These are phyloP conservation scores for Podila minutissima DNA, from an alignment of 192 early-diverging fungal genomes.

Conservation along the genomic window DNA sequence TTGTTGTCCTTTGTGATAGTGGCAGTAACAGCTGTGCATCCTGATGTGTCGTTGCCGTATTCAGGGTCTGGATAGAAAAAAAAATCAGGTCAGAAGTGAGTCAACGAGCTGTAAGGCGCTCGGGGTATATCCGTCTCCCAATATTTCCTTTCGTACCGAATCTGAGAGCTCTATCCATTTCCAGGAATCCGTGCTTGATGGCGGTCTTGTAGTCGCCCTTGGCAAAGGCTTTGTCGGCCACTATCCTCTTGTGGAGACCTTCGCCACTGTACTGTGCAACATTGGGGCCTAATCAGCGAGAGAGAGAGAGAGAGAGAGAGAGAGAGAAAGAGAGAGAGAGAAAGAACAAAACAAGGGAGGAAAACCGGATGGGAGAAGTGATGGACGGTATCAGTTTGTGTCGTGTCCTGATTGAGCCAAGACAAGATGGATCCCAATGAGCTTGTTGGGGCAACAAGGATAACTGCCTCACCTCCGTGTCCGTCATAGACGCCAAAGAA, in stretches of 20 bases:
- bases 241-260: constrained; percentile 78
- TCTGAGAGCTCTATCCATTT: constrained; percentile 80
- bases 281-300: constrained; percentile 59
- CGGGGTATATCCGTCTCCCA: too few relatives aligned
- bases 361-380: not conserved
- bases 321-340: too few relatives aligned
- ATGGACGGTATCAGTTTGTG: too few relatives aligned
- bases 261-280: constrained; percentile 89
- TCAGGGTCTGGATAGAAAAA: constrained; percentile 65
- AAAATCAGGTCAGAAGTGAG: constrained; percentile 7
- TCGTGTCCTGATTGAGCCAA: not conserved
- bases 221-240: constrained; percentile 69
- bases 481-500: constrained; percentile 99
- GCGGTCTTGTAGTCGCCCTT: constrained; percentile 77
- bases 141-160: constrained; percentile 60
- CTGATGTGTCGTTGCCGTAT: constrained; percentile 85
- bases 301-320: not conserved
- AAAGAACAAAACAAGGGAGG: not conserved
- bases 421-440: not conserved
- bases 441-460: not conserved
- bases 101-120: too few relatives aligned
- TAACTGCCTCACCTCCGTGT: constrained; percentile 77
- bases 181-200: constrained; percentile 85
- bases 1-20: constrained; percentile 86
- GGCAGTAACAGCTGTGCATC: constrained; percentile 95